phyloP scores from a whole-genome alignment of 1,139 yeast genomes.

The Geotrichum restrictum region DNA sequence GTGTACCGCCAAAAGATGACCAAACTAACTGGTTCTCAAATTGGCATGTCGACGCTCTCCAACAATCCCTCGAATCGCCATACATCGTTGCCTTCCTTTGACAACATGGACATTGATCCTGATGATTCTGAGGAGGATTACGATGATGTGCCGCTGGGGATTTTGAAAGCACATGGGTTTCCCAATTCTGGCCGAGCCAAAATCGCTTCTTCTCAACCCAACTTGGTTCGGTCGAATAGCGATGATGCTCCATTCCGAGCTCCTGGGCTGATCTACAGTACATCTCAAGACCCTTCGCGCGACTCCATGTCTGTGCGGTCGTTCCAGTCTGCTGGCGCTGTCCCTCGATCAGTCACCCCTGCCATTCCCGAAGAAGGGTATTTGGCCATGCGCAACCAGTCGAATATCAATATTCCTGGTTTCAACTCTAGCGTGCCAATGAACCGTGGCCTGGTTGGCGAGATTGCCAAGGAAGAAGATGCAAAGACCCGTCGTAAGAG shows the following conservation, averaged over 20 bases:
- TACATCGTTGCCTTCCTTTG: background rate
- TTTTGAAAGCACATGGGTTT: constrained; percentile 42
- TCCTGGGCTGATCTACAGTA: background rate
- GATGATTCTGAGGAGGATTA: constrained; percentile 38
- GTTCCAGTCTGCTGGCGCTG: constrained; percentile 13
- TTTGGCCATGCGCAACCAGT: constrained; percentile 19
- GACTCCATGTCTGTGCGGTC: constrained; percentile 22
- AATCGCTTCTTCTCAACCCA: constrained; percentile 29
- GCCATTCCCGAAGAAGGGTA: constrained; percentile 19
- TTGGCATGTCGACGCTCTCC: constrained; percentile 20
- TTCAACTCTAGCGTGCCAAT: constrained; percentile 24
- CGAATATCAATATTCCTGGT: constrained; percentile 28
- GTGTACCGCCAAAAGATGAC: constrained; percentile 45
- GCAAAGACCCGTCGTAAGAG: constrained; percentile 35
- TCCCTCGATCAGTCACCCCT: constrained; percentile 10
- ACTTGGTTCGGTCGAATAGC: constrained; percentile 2
- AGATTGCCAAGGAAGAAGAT: constrained; percentile 42
- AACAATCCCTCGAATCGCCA: background rate
- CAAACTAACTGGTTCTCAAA: constrained; percentile 38
- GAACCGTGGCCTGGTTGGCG: constrained; percentile 41
- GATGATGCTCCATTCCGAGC: constrained; percentile 7
- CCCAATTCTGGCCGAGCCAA: constrained; percentile 30
- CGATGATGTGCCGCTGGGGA: constrained; percentile 43
- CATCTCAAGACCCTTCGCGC: constrained; percentile 1
- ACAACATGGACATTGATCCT: constrained; percentile 21